A percentile compares a stretch with the other conserved stretches of the same genome.
These are phyloP conservation scores for Lodderomyces margitis DNA, from an alignment of 1,139 yeast species.

Conservation along the genomic window DNA sequence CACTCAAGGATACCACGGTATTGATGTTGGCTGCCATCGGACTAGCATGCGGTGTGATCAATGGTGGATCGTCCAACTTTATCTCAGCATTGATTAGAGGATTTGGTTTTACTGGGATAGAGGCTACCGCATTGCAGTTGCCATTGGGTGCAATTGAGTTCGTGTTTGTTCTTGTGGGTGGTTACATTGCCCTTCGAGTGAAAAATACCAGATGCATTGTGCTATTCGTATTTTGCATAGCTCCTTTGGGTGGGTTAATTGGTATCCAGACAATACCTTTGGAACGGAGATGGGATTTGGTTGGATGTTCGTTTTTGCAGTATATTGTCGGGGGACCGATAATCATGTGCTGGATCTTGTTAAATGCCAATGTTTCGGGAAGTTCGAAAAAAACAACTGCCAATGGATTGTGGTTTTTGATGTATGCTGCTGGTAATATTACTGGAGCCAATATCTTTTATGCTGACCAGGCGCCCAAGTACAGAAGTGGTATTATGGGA, in stretches of 20 bases:
- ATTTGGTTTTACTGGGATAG: slow-evolving; percentile 25
- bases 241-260: slow-evolving; percentile 25
- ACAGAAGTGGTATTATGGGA: slow-evolving; percentile 20
- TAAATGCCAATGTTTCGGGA: slow-evolving; percentile 27
- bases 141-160: slow-evolving; percentile 34
- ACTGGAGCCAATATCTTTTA: slow-evolving; percentile 30
- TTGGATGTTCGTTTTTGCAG: slow-evolving; percentile 36
- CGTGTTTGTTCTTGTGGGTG: slow-evolving; percentile 27
- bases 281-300: slow-evolving; percentile 23
- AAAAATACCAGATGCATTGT: slow-evolving; percentile 20
- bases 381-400: slow-evolving; percentile 25
- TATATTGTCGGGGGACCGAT: slow-evolving; percentile 34
- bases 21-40: slow-evolving; percentile 28
- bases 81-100: slow-evolving; percentile 26
- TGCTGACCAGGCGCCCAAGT: slow-evolving; percentile 28
- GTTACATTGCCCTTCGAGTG: slow-evolving; percentile 20
- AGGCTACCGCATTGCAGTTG: slow-evolving; percentile 26
- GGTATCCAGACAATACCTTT: slow-evolving; percentile 23
- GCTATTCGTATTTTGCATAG: slow-evolving; percentile 20
- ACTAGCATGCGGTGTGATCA: slow-evolving; percentile 25
- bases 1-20: slow-evolving; percentile 24
- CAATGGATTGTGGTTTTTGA: slow-evolving; percentile 24
- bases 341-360: slow-evolving; percentile 29
- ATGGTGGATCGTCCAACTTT: slow-evolving; percentile 31
- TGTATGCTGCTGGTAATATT: slow-evolving; percentile 31